Evolutionary conservation across 1,284 basidiomycete genomes (phyloP).

Genomic region (Marasmius fiardii): DNA sequence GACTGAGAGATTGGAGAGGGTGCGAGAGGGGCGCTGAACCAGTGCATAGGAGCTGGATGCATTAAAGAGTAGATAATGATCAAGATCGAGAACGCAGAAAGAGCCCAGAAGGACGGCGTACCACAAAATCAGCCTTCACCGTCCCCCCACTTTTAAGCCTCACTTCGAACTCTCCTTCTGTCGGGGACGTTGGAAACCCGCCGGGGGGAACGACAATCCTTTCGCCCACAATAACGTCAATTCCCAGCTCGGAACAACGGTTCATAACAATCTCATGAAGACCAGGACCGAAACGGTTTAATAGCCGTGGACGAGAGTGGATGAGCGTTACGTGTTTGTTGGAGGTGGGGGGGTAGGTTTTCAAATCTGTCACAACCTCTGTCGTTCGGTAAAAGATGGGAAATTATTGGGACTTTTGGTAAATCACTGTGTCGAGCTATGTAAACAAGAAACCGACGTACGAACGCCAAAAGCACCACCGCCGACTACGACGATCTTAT

Average conservation of each 20-base stretch:
- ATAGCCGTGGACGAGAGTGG: conserved; percentile 38
- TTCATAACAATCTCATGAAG: conserved; percentile 31
- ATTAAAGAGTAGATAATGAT: conserved; percentile 19
- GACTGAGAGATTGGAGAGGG: conserved; percentile 25
- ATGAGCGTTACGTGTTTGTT: conserved; percentile 38
- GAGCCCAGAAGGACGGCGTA: conserved; percentile 15
- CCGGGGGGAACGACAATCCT: conserved; percentile 30
- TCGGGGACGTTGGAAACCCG: conserved; percentile 28
- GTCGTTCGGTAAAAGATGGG: no score
- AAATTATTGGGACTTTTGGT: background rate
- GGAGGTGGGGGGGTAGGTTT: conserved; percentile 29
- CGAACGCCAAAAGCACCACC: conserved; percentile 21
- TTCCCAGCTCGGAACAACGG: conserved; percentile 30
- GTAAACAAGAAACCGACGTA: conserved; percentile 7
- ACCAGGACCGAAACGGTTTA: conserved; percentile 35
- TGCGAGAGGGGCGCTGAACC: conserved; percentile 33
- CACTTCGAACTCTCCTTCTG: conserved; percentile 24
- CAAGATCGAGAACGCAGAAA: background rate
- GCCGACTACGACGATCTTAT: conserved; percentile 17
- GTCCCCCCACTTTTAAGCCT: conserved; percentile 24
- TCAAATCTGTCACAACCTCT: conserved; percentile 41
- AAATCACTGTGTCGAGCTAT: no score
- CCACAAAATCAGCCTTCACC: conserved; percentile 30
- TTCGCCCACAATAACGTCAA: conserved; percentile 33
- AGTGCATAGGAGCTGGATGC: conserved; percentile 23